Percentiles rank a stretch among this genome's conserved stretches.
These are phyloP conservation scores for Vaccinium corymbosum DNA, from an alignment of 148 eudicot species.

Conservation along the genomic window DNA sequence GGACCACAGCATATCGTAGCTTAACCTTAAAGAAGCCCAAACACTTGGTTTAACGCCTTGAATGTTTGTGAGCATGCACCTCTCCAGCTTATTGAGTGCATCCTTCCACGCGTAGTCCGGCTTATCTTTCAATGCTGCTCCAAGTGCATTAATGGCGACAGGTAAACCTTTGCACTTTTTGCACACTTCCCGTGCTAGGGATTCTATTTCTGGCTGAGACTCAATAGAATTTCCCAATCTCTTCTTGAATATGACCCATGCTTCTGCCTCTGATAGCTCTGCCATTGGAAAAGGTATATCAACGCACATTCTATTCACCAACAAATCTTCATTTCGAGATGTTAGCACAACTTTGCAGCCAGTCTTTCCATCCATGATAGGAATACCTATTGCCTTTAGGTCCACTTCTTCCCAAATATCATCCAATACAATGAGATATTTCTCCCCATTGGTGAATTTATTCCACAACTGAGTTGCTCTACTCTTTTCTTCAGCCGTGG, in stretches of 20 bases:
- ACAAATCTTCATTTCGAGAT: too few species aligned
- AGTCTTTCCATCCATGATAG: too few species aligned
- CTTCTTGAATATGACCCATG: neutral
- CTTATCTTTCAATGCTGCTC: conserved; percentile 1
- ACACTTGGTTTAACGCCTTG: neutral
- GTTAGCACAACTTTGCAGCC: too few species aligned
- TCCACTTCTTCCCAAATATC: too few species aligned
- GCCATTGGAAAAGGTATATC: neutral
- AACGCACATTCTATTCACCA: neutral
- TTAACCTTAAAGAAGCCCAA: neutral
- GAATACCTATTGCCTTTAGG: too few species aligned
- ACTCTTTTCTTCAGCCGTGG: too few species aligned
- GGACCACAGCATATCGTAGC: neutral
- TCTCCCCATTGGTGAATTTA: too few species aligned
- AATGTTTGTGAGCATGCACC: neutral
- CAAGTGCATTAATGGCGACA: neutral
- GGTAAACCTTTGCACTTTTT: conserved; percentile 19
- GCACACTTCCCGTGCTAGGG: neutral
- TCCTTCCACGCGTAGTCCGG: neutral
- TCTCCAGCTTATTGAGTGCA: neutral
- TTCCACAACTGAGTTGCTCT: too few species aligned
- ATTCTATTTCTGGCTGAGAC: too few species aligned
- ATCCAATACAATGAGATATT: too few species aligned
- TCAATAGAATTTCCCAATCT: neutral
- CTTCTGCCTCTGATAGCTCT: neutral